A percentile compares a stretch with the other conserved stretches of the same genome.
Conservation (phyloP, 106 monocot genomes). For the Phalaenopsis equestris region DNA sequence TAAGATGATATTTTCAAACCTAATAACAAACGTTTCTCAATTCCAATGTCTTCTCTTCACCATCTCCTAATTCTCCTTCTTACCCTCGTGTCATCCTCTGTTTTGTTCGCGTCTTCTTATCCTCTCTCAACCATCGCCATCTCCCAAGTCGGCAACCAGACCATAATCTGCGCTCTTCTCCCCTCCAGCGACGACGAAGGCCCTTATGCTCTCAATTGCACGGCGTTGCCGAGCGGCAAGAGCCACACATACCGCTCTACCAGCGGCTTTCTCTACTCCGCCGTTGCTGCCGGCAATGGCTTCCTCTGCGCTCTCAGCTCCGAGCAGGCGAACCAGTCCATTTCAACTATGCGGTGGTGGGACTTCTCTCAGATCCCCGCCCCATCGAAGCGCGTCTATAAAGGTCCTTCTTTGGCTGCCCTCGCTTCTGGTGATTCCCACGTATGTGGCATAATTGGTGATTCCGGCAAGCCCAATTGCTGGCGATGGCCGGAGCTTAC, state of each 20-base stretch:
- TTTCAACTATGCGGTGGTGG: constrained; percentile 83
- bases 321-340: not conserved
- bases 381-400: constrained; percentile 41
- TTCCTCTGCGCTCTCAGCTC: constrained; percentile 67
- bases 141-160: constrained; percentile 23
- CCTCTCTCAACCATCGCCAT: constrained; percentile 62
- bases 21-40: not conserved
- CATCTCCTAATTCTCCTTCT: not conserved
- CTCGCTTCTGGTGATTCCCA: constrained; percentile 47
- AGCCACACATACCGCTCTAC: constrained; percentile 26
- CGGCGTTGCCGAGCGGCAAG: constrained; percentile 16
- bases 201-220: constrained; percentile 47
- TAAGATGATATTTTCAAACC: constrained; percentile 5
- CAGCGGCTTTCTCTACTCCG: constrained; percentile 32
- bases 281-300: constrained; percentile 65
- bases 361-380: constrained; percentile 14
- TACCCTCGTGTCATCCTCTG: not conserved
- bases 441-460: constrained; percentile 61
- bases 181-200: not conserved
- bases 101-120: constrained; percentile 1
- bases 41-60: constrained; percentile 28
- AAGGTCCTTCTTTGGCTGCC: constrained; percentile 23
- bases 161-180: constrained; percentile 66
- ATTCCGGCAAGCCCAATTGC: constrained; percentile 18
- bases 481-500: constrained; percentile 65